phyloP scores from a whole-genome alignment of 73 alveolate species.

The Stentor roeselii region DNA sequence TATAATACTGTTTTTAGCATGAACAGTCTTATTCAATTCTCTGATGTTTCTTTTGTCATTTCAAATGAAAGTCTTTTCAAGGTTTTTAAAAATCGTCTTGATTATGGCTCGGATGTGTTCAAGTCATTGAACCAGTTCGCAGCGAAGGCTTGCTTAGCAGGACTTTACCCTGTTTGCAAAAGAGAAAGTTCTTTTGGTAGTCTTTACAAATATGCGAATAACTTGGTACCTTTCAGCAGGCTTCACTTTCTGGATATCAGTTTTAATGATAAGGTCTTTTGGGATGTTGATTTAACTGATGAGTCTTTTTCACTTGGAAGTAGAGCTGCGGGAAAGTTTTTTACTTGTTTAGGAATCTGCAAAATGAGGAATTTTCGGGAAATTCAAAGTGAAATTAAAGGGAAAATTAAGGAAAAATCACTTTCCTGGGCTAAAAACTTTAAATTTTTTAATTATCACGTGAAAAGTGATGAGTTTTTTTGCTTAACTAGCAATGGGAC shows the following conservation, averaged over 20 bases:
- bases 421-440: constrained; percentile 75
- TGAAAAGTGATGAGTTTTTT: constrained; percentile 66
- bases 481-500: constrained; percentile 94
- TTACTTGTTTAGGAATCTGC: constrained; percentile 82
- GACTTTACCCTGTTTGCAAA: constrained; percentile 62
- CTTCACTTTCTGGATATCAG: constrained; percentile 81
- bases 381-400: constrained; percentile 96
- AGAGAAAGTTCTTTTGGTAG: constrained; percentile 59
- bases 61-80: constrained; percentile 96
- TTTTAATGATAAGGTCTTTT: constrained; percentile 67
- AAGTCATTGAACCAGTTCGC: constrained; percentile 77
- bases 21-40: constrained; percentile 83
- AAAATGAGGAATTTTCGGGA: constrained; percentile 79
- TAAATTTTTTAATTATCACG: constrained; percentile 83
- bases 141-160: constrained; percentile 72
- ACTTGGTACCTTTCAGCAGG: constrained; percentile 86
- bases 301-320: constrained; percentile 71
- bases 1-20: constrained; percentile 88
- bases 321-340: constrained; percentile 83
- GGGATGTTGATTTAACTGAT: constrained; percentile 69
- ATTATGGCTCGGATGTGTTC: constrained; percentile 86
- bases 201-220: constrained; percentile 72
- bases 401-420: constrained; percentile 95
- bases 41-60: constrained; percentile 75
- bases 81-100: constrained; percentile 86